Conservation (phyloP, 2,329 filamentous ascomycete species). For the Xylariales sp. region DNA sequence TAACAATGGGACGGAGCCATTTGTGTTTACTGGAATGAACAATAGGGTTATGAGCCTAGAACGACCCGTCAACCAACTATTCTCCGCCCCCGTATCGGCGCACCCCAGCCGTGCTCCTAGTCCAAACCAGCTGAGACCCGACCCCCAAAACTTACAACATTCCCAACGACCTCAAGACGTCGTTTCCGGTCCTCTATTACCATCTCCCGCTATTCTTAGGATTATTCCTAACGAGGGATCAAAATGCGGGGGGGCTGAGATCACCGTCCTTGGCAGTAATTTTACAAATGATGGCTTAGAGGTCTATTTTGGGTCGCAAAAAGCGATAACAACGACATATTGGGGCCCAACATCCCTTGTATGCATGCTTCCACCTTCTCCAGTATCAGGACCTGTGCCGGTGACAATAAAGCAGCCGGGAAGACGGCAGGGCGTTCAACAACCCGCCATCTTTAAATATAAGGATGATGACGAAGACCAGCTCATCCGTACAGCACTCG, state of each 20-base stretch:
- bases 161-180: slow-evolving; percentile 56
- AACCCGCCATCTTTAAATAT: slow-evolving; percentile 75
- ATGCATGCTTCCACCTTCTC: slow-evolving; percentile 79
- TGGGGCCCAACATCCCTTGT: slow-evolving; percentile 85
- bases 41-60: slow-evolving; percentile 74
- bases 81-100: slow-evolving; percentile 77
- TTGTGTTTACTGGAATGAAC: slow-evolving; percentile 66
- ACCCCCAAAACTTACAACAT: slow-evolving; percentile 57
- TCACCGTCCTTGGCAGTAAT: slow-evolving; percentile 83
- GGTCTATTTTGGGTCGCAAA: slow-evolving; percentile 81
- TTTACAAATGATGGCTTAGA: slow-evolving; percentile 81
- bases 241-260: slow-evolving; percentile 85
- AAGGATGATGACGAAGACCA: slow-evolving; percentile 76
- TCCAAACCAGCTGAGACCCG: slow-evolving; percentile 66
- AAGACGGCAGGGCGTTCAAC: slow-evolving; percentile 47
- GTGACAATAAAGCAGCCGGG: slow-evolving; percentile 72
- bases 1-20: slow-evolving; percentile 62
- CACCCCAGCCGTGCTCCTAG: slow-evolving; percentile 84
- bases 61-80: slow-evolving; percentile 71
- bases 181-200: slow-evolving; percentile 62
- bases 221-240: slow-evolving; percentile 86
- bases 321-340: slow-evolving; percentile 77
- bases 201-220: slow-evolving; percentile 77
- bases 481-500: slow-evolving; percentile 74
- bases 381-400: slow-evolving; percentile 73